Conservation (phyloP, 352 stramenopile genomes). For the Phytophthora fragariae region DNA sequence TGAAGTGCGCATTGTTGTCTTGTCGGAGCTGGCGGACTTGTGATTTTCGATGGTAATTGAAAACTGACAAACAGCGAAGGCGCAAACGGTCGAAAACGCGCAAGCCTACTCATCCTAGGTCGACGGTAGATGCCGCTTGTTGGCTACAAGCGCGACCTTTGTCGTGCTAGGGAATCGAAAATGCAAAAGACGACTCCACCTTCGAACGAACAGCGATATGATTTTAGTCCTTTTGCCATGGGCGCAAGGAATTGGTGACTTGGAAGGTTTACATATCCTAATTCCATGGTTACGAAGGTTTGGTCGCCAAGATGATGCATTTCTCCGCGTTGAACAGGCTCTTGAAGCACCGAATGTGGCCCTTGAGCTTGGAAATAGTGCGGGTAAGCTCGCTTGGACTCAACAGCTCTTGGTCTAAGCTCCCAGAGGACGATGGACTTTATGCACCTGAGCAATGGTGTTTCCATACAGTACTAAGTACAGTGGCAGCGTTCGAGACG, state of each 20-base stretch:
- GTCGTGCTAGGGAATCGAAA: neutral
- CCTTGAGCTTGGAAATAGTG: conserved; percentile 12
- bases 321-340: conserved; percentile 21
- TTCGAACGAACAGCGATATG: neutral
- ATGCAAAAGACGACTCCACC: neutral
- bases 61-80: conserved; percentile 15
- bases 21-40: neutral
- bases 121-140: no score
- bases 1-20: conserved; percentile 18
- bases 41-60: conserved; percentile 6
- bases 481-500: no score
- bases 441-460: no score
- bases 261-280: neutral
- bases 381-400: conserved; percentile 19
- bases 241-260: neutral
- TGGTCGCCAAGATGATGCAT: conserved; percentile 13
- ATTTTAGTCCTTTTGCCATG: neutral
- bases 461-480: no score
- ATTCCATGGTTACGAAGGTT: neutral
- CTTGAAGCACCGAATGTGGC: conserved; percentile 15
- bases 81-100: no score
- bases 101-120: no score
- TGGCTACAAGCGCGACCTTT: neutral
- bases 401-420: conserved; percentile 9
- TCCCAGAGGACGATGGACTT: conserved; percentile 7